These are phyloP conservation scores for Exophiala lecanii-corni DNA, from an alignment of 2,329 filamentous ascomycete genomes.

Conservation along the genomic window DNA sequence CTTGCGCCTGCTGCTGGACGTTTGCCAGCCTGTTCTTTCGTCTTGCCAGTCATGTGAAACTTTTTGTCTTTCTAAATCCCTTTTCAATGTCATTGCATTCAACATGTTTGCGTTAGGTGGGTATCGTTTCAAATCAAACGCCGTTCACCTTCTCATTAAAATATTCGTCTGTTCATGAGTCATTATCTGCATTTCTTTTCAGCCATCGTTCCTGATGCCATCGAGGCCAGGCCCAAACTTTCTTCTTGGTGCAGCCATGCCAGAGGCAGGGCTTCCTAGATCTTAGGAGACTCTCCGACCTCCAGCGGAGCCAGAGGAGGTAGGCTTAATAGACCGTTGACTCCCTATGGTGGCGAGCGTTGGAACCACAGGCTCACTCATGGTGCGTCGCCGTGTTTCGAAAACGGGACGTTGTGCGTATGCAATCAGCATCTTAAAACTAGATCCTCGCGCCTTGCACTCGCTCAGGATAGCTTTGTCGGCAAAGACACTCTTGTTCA, in stretches of 20 bases:
- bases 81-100: no score
- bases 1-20: background rate
- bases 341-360: constrained; percentile 20
- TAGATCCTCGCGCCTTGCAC: constrained; percentile 81
- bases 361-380: constrained; percentile 33
- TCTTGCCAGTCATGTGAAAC: no score
- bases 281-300: constrained; percentile 7
- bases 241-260: no score
- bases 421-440: constrained; percentile 84
- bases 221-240: no score
- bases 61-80: no score
- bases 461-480: constrained; percentile 72
- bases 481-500: constrained; percentile 68
- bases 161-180: no score
- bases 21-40: background rate
- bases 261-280: no score
- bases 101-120: no score
- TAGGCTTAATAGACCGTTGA: constrained; percentile 4
- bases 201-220: no score
- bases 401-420: constrained; percentile 73
- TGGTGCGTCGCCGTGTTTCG: constrained; percentile 36
- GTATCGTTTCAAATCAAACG: no score
- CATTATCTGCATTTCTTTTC: no score
- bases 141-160: no score
- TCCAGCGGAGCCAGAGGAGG: constrained; percentile 9